Evolutionary conservation across 192 early-diverging fungal genomes (phyloP).

Genomic region (Endogone sp.): DNA sequence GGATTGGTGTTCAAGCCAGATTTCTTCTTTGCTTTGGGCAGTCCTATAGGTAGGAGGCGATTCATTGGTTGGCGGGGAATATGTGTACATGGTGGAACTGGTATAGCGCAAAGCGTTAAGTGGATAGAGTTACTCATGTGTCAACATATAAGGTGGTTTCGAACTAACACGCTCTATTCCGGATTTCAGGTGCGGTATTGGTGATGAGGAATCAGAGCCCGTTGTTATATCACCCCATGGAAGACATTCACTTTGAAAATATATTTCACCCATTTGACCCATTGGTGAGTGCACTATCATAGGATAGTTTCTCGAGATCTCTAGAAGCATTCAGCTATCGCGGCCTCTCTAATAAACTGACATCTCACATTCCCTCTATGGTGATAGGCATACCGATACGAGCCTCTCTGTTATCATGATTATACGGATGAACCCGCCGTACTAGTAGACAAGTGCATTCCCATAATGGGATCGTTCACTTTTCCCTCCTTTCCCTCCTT

Average conservation of each 20-base stretch:
- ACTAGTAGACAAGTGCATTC: constrained; percentile 21
- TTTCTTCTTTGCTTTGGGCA: constrained; percentile 44
- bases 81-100: too few relatives aligned
- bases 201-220: constrained; percentile 60
- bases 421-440: constrained; percentile 33
- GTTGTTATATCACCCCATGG: constrained; percentile 44
- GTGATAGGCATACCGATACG: constrained; percentile 57
- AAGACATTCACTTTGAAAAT: constrained; percentile 58
- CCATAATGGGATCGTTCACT: constrained; percentile 25
- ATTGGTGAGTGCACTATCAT: constrained; percentile 35
- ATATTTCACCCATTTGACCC: constrained; percentile 77
- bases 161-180: too few relatives aligned
- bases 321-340: too few relatives aligned
- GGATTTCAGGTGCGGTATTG: constrained; percentile 44
- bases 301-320: too few relatives aligned
- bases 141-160: too few relatives aligned
- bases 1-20: constrained; percentile 44
- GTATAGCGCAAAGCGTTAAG: too few relatives aligned
- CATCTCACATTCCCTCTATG: not conserved
- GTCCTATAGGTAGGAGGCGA: constrained; percentile 25
- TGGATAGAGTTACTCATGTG: too few relatives aligned
- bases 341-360: not conserved
- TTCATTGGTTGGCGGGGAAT: not conserved
- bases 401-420: constrained; percentile 46
- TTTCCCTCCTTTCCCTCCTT: constrained; percentile 30